These are phyloP conservation scores for Flueggea neowawraea DNA, from an alignment of 441 rosid genomes.

Conservation along the genomic window DNA sequence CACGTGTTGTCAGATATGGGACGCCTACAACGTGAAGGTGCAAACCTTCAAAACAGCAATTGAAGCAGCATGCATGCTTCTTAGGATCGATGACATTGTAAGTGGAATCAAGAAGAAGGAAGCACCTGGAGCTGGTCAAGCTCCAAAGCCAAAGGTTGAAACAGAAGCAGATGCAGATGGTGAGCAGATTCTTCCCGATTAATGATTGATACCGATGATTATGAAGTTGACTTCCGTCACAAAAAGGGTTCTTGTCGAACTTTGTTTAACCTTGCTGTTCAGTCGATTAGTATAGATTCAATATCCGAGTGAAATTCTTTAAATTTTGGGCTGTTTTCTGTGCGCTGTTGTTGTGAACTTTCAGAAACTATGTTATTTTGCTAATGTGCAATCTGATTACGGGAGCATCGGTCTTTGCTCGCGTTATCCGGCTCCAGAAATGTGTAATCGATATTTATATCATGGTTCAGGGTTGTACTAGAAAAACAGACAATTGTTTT, in stretches of 20 bases:
- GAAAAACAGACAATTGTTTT: too few species aligned
- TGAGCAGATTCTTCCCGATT: slow-evolving; percentile 88
- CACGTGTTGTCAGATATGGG: slow-evolving; percentile 65
- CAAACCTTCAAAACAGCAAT: slow-evolving; percentile 95
- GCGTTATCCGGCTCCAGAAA: too few species aligned
- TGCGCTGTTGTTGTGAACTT: too few species aligned
- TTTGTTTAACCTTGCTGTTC: neutral
- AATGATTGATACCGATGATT: neutral
- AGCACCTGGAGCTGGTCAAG: slow-evolving; percentile 66
- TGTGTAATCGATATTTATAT: too few species aligned
- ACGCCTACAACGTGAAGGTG: slow-evolving; percentile 88
- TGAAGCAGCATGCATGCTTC: slow-evolving; percentile 91
- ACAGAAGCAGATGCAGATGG: slow-evolving; percentile 88
- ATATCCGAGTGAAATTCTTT: too few species aligned
- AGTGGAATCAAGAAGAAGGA: slow-evolving; percentile 95
- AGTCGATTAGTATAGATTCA: neutral
- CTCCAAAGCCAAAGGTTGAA: slow-evolving; percentile 74
- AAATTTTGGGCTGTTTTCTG: too few species aligned
- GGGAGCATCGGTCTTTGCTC: too few species aligned
- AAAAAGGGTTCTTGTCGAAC: neutral
- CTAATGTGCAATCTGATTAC: too few species aligned
- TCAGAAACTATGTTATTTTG: too few species aligned
- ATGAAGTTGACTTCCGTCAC: neutral
- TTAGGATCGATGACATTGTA: slow-evolving; percentile 90
- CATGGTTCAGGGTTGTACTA: too few species aligned